These are phyloP conservation scores for Verruconis gallopava DNA, from an alignment of 2,329 filamentous ascomycete genomes.

Conservation along the genomic window DNA sequence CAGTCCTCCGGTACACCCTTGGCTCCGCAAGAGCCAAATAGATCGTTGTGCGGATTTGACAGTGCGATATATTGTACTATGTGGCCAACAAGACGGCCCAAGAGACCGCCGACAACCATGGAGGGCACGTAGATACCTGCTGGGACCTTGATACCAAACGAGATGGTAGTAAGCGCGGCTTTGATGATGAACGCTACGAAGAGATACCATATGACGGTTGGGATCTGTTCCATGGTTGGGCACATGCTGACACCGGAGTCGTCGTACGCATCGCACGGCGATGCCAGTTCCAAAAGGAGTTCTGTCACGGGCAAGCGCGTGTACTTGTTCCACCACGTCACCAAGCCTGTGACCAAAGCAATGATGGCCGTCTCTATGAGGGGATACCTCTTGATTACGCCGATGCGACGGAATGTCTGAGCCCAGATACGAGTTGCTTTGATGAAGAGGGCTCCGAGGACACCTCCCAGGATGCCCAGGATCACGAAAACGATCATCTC, in stretches of 20 bases:
- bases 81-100: conserved; percentile 82
- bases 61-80: conserved; percentile 70
- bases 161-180: conserved; percentile 73
- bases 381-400: conserved; percentile 68
- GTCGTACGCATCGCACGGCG: conserved; percentile 65
- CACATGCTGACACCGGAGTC: conserved; percentile 64
- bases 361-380: conserved; percentile 81
- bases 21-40: conserved; percentile 64
- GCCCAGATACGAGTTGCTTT: conserved; percentile 91
- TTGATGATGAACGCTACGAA: conserved; percentile 78
- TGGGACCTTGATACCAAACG: conserved; percentile 92
- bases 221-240: conserved; percentile 63
- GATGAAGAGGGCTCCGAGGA: conserved; percentile 83
- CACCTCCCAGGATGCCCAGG: conserved; percentile 76
- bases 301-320: conserved; percentile 85
- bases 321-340: conserved; percentile 88
- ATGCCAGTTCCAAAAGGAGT: conserved; percentile 77
- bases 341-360: conserved; percentile 66
- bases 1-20: conserved; percentile 60
- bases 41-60: conserved; percentile 52
- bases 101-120: conserved; percentile 92
- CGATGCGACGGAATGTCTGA: conserved; percentile 69
- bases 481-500: conserved; percentile 75
- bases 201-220: conserved; percentile 58
- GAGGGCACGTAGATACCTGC: conserved; percentile 96